Conservation (phyloP, 768 basidiomycete genomes). For the Russula foetens region DNA sequence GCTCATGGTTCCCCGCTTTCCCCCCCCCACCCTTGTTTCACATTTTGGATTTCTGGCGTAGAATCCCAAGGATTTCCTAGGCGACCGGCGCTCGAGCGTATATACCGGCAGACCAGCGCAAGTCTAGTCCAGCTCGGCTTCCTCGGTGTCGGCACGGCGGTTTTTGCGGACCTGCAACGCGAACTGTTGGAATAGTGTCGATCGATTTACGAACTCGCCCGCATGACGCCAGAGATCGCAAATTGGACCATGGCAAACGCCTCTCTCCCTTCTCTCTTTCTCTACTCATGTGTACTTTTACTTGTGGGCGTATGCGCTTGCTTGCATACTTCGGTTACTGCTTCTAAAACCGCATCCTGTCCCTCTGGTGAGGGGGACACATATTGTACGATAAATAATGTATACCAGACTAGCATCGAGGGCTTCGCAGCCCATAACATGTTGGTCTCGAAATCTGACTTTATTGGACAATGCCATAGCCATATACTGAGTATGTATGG, state of each 20-base stretch:
- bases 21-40: neutral
- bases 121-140: constrained; percentile 65
- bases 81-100: constrained; percentile 61
- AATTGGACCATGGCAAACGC: constrained; percentile 5
- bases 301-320: neutral
- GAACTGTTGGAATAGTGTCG: constrained; percentile 49
- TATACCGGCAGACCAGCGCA: constrained; percentile 69
- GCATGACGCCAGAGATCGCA: neutral
- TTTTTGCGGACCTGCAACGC: constrained; percentile 70
- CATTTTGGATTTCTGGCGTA: constrained; percentile 27
- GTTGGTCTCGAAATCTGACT: neutral
- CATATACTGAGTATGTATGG: neutral
- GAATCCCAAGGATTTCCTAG: constrained; percentile 73
- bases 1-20: neutral
- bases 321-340: neutral
- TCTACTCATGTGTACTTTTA: constrained; percentile 13
- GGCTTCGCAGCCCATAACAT: neutral
- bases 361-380: neutral
- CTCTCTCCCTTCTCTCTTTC: no score
- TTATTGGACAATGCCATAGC: neutral
- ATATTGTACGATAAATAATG: neutral
- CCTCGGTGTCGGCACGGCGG: constrained; percentile 65
- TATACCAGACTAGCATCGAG: neutral
- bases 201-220: neutral
- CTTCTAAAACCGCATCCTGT: neutral